phyloP scores from a whole-genome alignment of 228 moss, liverwort and hornwort genomes.

The Sphagnum fallax region DNA sequence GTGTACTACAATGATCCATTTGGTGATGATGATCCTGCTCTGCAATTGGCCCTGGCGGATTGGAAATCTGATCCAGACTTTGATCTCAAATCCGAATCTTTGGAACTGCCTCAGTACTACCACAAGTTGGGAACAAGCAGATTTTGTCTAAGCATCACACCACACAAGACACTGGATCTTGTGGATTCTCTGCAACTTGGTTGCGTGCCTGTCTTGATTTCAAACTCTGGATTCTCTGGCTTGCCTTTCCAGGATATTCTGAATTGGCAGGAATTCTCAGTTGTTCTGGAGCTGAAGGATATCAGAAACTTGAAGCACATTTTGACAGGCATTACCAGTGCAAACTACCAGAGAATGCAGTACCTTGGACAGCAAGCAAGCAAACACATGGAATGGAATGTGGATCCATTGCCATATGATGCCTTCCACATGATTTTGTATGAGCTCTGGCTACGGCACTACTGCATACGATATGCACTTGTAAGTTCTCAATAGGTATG shows the following conservation, averaged over 20 bases:
- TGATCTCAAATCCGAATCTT: conserved; percentile 17
- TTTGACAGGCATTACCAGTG: conserved; percentile 18
- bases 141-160: conserved; percentile 54
- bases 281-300: conserved; percentile 41
- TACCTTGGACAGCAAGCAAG: conserved; percentile 31
- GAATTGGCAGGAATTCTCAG: conserved; percentile 55
- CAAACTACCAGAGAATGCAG: conserved; percentile 55
- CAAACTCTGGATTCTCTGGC: conserved; percentile 41
- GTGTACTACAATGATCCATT: conserved; percentile 26
- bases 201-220: conserved; percentile 68
- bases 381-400: conserved; percentile 74
- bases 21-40: neutral
- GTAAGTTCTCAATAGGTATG: conserved; percentile 3
- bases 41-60: conserved; percentile 2
- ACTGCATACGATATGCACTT: conserved; percentile 60
- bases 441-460: conserved; percentile 78
- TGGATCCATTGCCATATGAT: conserved; percentile 52
- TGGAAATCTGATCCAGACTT: conserved; percentile 31
- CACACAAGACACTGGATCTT: conserved; percentile 32
- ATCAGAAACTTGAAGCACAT: conserved; percentile 22
- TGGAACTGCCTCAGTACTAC: conserved; percentile 23
- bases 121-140: conserved; percentile 38
- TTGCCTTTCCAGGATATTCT: conserved; percentile 77
- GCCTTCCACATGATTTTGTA: conserved; percentile 71
- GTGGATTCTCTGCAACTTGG: conserved; percentile 46